Percentiles rank a stretch among this genome's conserved stretches.
Conservation (phyloP, 495 filamentous ascomycete genomes). For the Mytilinidion resinicola region DNA sequence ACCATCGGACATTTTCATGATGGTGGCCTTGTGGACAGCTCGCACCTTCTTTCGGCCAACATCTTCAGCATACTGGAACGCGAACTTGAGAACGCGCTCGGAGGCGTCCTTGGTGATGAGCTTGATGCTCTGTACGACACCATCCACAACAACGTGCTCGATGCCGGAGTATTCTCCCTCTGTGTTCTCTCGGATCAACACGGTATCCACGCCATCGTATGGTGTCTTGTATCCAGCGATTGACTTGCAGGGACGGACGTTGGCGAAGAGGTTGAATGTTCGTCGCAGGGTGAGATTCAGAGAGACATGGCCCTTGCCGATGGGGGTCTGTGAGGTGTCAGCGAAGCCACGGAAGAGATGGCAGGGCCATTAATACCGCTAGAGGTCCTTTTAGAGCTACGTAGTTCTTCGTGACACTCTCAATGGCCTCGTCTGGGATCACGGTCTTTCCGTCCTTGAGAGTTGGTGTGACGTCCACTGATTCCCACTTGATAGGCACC, state of each 20-base stretch:
- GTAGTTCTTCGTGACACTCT: slow-evolving; percentile 84
- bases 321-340: slow-evolving; percentile 62
- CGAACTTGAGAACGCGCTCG: slow-evolving; percentile 90
- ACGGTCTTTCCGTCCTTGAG: slow-evolving; percentile 88
- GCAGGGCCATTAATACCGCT: slow-evolving; percentile 57
- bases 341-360: neutral
- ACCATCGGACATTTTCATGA: slow-evolving; percentile 99
- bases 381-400: slow-evolving; percentile 96
- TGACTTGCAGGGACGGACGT: slow-evolving; percentile 93
- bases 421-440: slow-evolving; percentile 84
- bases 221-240: slow-evolving; percentile 97
- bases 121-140: slow-evolving; percentile 98
- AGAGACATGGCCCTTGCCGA: slow-evolving; percentile 98
- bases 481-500: slow-evolving; percentile 93
- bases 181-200: slow-evolving; percentile 98
- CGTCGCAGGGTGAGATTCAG: slow-evolving; percentile 96
- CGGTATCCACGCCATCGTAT: slow-evolving; percentile 95
- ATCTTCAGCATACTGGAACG: slow-evolving; percentile 92
- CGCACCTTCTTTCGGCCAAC: slow-evolving; percentile 93
- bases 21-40: slow-evolving; percentile 97
- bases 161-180: slow-evolving; percentile 99
- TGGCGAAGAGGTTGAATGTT: slow-evolving; percentile 99
- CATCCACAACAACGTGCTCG: slow-evolving; percentile 96
- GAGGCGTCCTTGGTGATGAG: slow-evolving; percentile 90
- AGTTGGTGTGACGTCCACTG: slow-evolving; percentile 88